Conservation (phyloP, 768 basidiomycete genomes). For the Thelephora aurantiotincta region DNA sequence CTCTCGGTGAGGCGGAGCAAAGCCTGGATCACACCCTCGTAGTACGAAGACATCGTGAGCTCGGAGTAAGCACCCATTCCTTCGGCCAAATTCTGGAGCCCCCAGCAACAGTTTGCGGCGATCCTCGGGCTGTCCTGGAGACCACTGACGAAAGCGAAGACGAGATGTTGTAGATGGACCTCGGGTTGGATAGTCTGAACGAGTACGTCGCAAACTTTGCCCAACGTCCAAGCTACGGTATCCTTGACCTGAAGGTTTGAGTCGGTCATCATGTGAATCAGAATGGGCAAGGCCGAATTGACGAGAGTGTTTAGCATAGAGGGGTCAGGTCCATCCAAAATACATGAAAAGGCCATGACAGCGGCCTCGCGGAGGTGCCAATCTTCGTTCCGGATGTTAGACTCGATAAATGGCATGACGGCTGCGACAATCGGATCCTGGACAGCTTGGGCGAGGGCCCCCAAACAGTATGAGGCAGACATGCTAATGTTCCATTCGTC, state of each 20-base stretch:
- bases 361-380: slow-evolving; percentile 97
- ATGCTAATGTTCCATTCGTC: slow-evolving; percentile 99
- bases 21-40: slow-evolving; percentile 73
- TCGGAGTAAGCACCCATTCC: slow-evolving; percentile 62
- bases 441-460: slow-evolving; percentile 80
- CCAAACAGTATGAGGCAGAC: slow-evolving; percentile 89
- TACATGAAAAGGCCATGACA: slow-evolving; percentile 96
- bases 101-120: slow-evolving; percentile 91
- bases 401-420: slow-evolving; percentile 96
- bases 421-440: slow-evolving; percentile 82
- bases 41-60: slow-evolving; percentile 70
- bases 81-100: slow-evolving; percentile 88
- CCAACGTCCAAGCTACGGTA: slow-evolving; percentile 95
- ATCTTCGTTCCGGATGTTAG: slow-evolving; percentile 80
- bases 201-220: slow-evolving; percentile 85
- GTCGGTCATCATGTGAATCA: slow-evolving; percentile 94
- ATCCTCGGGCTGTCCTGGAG: slow-evolving; percentile 75
- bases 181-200: slow-evolving; percentile 80
- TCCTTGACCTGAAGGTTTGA: slow-evolving; percentile 80
- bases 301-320: slow-evolving; percentile 79
- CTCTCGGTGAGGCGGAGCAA: slow-evolving; percentile 82
- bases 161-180: slow-evolving; percentile 69
- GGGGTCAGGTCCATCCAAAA: slow-evolving; percentile 92
- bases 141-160: slow-evolving; percentile 72
- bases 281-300: slow-evolving; percentile 82